phyloP scores from a whole-genome alignment of 2,329 filamentous ascomycete genomes.

The Fusarium siculi region DNA sequence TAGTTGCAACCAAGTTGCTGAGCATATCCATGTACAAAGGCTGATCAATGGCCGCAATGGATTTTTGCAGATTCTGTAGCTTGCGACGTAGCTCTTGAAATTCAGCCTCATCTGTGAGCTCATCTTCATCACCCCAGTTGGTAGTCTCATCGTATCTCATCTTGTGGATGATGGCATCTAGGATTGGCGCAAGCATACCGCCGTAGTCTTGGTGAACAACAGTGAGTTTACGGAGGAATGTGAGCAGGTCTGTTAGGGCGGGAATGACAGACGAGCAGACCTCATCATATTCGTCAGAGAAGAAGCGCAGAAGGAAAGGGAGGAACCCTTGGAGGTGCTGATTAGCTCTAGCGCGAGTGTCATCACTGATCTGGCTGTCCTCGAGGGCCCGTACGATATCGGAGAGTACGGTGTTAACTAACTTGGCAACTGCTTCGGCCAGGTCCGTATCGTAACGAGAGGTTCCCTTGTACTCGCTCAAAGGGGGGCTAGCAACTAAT shows the following conservation, averaged over 20 bases:
- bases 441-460: constrained; percentile 94
- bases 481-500: constrained; percentile 82
- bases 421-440: constrained; percentile 92
- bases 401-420: constrained; percentile 88
- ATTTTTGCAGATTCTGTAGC: constrained; percentile 91
- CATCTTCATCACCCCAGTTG: constrained; percentile 92
- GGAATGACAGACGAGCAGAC: constrained; percentile 96
- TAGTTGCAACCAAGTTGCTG: constrained; percentile 86
- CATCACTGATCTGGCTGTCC: constrained; percentile 67
- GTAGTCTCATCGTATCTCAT: constrained; percentile 98
- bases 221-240: constrained; percentile 85
- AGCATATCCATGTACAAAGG: constrained; percentile 87
- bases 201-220: constrained; percentile 78
- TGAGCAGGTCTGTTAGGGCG: constrained; percentile 90
- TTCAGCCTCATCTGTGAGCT: constrained; percentile 95
- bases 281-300: constrained; percentile 98
- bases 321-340: constrained; percentile 85
- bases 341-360: constrained; percentile 79
- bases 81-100: constrained; percentile 94
- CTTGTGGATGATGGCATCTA: constrained; percentile 92
- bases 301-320: constrained; percentile 89
- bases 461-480: constrained; percentile 82
- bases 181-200: constrained; percentile 85
- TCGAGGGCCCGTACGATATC: constrained; percentile 91
- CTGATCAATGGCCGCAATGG: constrained; percentile 89